These are phyloP conservation scores for Neurospora sublineolata DNA, from an alignment of 495 filamentous ascomycete species.

Conservation along the genomic window DNA sequence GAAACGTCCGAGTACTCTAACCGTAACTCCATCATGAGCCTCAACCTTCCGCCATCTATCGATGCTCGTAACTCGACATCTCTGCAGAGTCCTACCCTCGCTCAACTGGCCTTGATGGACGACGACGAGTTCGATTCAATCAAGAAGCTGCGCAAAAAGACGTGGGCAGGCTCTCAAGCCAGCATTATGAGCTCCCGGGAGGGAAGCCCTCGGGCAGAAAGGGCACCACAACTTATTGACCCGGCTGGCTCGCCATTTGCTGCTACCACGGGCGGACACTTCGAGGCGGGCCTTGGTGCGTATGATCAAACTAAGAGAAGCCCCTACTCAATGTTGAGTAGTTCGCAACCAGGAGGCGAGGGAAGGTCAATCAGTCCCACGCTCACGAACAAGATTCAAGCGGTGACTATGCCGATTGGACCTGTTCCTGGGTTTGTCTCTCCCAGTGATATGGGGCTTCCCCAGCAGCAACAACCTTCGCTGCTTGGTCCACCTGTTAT, in stretches of 20 bases:
- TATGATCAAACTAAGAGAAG: background rate
- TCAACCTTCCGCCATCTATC: slow-evolving; percentile 45
- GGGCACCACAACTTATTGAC: slow-evolving; percentile 6
- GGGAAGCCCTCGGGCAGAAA: slow-evolving; percentile 42
- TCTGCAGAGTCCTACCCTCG: slow-evolving; percentile 47
- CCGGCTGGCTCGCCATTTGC: background rate
- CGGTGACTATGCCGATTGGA: background rate
- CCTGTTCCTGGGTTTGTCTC: background rate
- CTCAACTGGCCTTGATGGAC: slow-evolving; percentile 61
- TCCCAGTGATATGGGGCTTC: background rate
- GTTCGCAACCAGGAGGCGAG: background rate
- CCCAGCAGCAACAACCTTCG: background rate
- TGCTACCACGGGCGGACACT: background rate
- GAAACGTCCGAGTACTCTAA: slow-evolving; percentile 94
- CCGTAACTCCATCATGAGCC: slow-evolving; percentile 74
- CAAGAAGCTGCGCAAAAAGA: slow-evolving; percentile 57
- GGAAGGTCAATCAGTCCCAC: background rate
- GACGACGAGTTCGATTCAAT: slow-evolving; percentile 50
- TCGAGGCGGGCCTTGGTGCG: background rate
- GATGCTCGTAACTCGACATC: slow-evolving; percentile 8
- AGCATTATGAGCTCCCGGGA: slow-evolving; percentile 51
- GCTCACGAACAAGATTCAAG: background rate
- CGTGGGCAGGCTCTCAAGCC: slow-evolving; percentile 72
- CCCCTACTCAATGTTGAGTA: background rate
- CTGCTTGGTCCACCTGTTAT: background rate